Percentiles rank a stretch among this genome's conserved stretches.
These are phyloP conservation scores for Orbilia blumenaviensis DNA, from an alignment of 2,329 filamentous ascomycete species.

Conservation along the genomic window DNA sequence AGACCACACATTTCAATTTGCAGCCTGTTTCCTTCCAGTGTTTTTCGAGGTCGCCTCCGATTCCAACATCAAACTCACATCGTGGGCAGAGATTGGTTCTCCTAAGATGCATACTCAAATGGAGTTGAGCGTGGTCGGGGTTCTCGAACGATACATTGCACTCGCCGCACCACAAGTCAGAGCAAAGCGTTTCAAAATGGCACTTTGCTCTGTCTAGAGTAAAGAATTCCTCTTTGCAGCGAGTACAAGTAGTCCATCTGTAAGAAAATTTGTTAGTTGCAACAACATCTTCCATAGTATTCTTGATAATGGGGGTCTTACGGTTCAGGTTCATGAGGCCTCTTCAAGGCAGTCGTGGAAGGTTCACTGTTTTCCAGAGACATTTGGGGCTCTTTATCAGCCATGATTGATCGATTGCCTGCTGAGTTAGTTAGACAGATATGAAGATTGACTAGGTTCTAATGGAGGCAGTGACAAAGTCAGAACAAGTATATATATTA, in stretches of 20 bases:
- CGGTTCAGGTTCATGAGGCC: conserved; percentile 1
- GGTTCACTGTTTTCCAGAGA: neutral
- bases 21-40: conserved; percentile 41
- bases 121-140: neutral
- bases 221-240: conserved; percentile 29
- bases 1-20: conserved; percentile 15
- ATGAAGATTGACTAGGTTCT: no score
- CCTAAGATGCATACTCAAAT: neutral
- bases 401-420: neutral
- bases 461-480: no score
- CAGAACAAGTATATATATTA: no score
- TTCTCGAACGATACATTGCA: conserved; percentile 2
- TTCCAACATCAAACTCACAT: conserved; percentile 2
- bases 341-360: conserved; percentile 1
- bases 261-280: neutral
- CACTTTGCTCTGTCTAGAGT: neutral
- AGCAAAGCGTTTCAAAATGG: conserved; percentile 5
- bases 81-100: neutral
- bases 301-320: neutral
- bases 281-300: neutral
- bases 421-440: neutral
- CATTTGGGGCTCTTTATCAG: no score
- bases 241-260: conserved; percentile 15
- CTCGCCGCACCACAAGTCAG: conserved; percentile 16
- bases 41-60: neutral